Conservation (phyloP, 1,284 basidiomycete species). For the Phaffia rhodozyma region DNA sequence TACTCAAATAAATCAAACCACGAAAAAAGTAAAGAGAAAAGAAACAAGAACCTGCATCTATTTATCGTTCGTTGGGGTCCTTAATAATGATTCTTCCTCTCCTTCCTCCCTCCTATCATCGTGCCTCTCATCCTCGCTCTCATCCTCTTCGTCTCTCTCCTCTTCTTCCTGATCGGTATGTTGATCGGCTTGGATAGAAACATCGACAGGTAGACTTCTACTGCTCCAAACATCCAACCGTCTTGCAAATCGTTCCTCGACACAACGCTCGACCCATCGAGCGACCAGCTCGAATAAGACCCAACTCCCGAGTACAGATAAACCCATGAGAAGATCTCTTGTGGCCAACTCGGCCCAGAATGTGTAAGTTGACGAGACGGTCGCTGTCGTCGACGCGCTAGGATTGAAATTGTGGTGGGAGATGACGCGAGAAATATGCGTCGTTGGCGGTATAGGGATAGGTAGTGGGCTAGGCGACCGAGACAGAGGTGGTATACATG, state of each 20-base stretch:
- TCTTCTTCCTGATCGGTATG: too few relatives aligned
- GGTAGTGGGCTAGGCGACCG: background rate
- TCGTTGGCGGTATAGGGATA: background rate
- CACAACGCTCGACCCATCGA: background rate
- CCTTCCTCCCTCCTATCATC: too few relatives aligned
- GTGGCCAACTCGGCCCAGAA: slow-evolving; percentile 1
- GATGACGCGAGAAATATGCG: background rate
- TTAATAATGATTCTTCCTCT: too few relatives aligned
- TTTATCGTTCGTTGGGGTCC: too few relatives aligned
- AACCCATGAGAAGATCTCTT: slow-evolving; percentile 4
- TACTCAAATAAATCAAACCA: too few relatives aligned
- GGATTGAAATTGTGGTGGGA: background rate
- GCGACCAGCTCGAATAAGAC: background rate
- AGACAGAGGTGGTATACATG: background rate
- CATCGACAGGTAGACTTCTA: too few relatives aligned
- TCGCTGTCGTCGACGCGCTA: background rate
- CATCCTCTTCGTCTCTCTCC: background rate
- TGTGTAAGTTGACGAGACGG: background rate
- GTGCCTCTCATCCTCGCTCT: background rate
- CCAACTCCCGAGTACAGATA: slow-evolving; percentile 6
- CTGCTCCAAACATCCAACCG: too few relatives aligned
- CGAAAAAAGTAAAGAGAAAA: too few relatives aligned
- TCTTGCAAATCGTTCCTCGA: too few relatives aligned
- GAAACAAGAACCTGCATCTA: too few relatives aligned
- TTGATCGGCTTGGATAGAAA: too few relatives aligned